phyloP scores from a whole-genome alignment of 2,329 filamentous ascomycete species.

The Coniochaeta sp. region DNA sequence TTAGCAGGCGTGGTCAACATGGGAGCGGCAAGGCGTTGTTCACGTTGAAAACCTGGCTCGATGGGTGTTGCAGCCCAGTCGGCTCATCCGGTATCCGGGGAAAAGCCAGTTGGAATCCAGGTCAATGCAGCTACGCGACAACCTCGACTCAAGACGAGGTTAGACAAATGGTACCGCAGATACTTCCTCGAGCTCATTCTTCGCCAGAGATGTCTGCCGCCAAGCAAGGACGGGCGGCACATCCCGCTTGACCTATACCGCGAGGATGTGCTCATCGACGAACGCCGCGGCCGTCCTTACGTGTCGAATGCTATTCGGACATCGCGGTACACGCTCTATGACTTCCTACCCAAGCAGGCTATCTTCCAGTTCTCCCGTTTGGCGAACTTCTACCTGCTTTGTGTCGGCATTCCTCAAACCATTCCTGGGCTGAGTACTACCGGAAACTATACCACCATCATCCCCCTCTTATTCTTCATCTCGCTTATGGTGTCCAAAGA shows the following conservation, averaged over 20 bases:
- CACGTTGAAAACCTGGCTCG: background rate
- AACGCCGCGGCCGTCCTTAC: slow-evolving; percentile 40
- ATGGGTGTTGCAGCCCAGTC: background rate
- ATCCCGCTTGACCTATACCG: slow-evolving; percentile 24
- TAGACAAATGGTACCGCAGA: slow-evolving; percentile 23
- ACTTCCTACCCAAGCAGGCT: slow-evolving; percentile 79
- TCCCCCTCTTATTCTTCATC: slow-evolving; percentile 69
- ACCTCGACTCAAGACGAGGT: background rate
- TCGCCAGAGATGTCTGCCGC: slow-evolving; percentile 12
- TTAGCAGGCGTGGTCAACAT: background rate
- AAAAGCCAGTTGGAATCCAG: background rate
- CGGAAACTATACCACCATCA: slow-evolving; percentile 65
- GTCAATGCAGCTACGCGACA: background rate
- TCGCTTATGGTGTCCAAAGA: slow-evolving; percentile 76
- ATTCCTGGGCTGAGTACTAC: slow-evolving; percentile 72
- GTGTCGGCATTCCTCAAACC: slow-evolving; percentile 76
- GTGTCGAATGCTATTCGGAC: slow-evolving; percentile 64
- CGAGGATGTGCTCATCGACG: slow-evolving; percentile 34
- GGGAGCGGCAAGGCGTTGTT: background rate
- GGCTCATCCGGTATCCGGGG: background rate
- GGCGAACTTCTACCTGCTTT: slow-evolving; percentile 82
- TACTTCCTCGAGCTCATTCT: slow-evolving; percentile 32
- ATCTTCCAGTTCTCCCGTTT: slow-evolving; percentile 81
- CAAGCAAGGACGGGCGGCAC: slow-evolving; percentile 18
- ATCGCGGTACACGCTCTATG: slow-evolving; percentile 74